Conservation (phyloP, 78 protist species). For the Dictyostelium discoideum region DNA sequence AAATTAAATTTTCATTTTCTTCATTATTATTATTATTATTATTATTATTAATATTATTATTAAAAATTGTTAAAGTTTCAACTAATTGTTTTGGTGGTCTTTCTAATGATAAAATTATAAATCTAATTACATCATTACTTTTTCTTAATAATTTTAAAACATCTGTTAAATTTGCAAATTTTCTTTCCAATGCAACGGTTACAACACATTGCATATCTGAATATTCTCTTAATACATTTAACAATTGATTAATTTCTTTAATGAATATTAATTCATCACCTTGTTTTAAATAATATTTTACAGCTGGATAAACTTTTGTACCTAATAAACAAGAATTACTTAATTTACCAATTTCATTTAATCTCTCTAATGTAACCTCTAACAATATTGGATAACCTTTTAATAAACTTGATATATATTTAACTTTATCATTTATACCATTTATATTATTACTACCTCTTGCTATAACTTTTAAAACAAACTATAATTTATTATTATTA, state of each 20-base stretch:
- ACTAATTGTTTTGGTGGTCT: constrained; percentile 75
- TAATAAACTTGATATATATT: constrained; percentile 17
- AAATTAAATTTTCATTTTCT: neutral
- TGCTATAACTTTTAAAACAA: constrained; percentile 64
- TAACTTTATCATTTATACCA: constrained; percentile 48
- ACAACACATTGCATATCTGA: constrained; percentile 66
- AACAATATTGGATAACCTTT: constrained; percentile 66
- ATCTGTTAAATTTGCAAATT: constrained; percentile 32
- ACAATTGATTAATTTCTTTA: constrained; percentile 15
- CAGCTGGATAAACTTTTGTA: constrained; percentile 58
- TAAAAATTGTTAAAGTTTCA: constrained; percentile 3
- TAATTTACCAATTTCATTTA: constrained; percentile 34
- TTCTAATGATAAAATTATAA: constrained; percentile 62
- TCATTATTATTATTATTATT: neutral
- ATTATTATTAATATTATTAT: neutral
- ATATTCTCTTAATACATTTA: constrained; percentile 14
- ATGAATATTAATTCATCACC: constrained; percentile 49
- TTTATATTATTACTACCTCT: constrained; percentile 49
- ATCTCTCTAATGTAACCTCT: constrained; percentile 68
- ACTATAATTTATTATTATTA: neutral
- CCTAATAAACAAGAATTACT: neutral
- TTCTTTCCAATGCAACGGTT: constrained; percentile 60
- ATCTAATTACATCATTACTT: constrained; percentile 57
- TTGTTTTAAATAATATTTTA: constrained; percentile 65
- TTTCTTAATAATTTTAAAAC: constrained; percentile 14